phyloP scores from a whole-genome alignment of 768 basidiomycete species.

The Pleurotus platypus region DNA sequence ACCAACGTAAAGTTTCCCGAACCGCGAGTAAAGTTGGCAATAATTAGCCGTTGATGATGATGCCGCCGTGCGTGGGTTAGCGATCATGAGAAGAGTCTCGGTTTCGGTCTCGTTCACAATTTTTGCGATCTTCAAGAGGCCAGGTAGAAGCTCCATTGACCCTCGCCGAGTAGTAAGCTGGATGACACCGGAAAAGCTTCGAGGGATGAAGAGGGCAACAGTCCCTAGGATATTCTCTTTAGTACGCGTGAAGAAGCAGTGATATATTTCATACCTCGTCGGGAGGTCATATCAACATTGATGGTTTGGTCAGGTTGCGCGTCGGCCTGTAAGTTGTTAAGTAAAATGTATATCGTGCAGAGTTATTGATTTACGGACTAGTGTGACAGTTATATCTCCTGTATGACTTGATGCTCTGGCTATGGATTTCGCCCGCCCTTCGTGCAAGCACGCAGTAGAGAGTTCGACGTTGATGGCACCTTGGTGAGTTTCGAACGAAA shows the following conservation, averaged over 20 bases:
- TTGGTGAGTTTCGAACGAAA: constrained; percentile 38
- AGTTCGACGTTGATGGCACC: constrained; percentile 34
- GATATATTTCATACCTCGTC: constrained; percentile 1
- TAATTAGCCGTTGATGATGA: constrained; percentile 25
- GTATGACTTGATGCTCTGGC: constrained; percentile 32
- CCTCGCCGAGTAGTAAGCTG: constrained; percentile 22
- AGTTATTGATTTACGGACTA: constrained; percentile 24
- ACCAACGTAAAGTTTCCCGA: constrained; percentile 40
- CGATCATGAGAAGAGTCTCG: constrained; percentile 36
- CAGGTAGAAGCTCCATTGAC: constrained; percentile 24
- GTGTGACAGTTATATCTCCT: constrained; percentile 35
- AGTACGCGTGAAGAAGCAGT: background rate
- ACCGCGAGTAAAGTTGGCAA: constrained; percentile 32
- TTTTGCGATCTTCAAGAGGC: constrained; percentile 19
- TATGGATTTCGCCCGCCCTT: constrained; percentile 25
- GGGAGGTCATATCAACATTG: constrained; percentile 8
- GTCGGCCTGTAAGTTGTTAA: too few relatives aligned
- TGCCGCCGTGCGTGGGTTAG: constrained; percentile 15
- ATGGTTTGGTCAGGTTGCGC: background rate
- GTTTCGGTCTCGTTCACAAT: constrained; percentile 24
- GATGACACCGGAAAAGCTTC: constrained; percentile 24
- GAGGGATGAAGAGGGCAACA: constrained; percentile 23
- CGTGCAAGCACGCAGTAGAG: constrained; percentile 32
- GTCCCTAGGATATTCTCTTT: constrained; percentile 15
- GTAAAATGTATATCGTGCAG: background rate